Base-by-base conservation (phyloP, 2,329 filamentous ascomycete genomes). In the Chaetomium sp. region DNA sequence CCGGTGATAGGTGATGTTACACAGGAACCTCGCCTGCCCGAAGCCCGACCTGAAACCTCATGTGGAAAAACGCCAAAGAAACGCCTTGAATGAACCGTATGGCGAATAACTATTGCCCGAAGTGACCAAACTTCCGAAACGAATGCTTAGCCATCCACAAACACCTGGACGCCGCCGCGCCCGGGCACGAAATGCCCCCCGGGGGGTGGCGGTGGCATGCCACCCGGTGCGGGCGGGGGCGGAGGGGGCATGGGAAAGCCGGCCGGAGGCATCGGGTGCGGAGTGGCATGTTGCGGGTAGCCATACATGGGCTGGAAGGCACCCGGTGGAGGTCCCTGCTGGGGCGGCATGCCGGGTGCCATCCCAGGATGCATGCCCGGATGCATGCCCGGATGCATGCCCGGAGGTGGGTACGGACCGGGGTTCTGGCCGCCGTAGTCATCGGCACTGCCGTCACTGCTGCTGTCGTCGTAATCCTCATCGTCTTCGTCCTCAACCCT, bases 301-400 rank as follows among this genome's bases (percentile, higher is more conserved):
- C 67, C 62, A 50, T 63, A 65, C 16, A 49, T 29, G 25, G 64
- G 64, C 60, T 65, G 67, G 53, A 65, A 65, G 12, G 65, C 60
- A 19, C 60, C 65, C 10, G 65, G 65, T 4, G 63, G 63, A 21
- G 62, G 62, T 2, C 56, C 57, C 29, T 53, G 62, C 8, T 27
- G 56, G 10, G 62, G 53, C 4, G 42, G 42, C 42, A 50, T 33
- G 23, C 56, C 51, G 35, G 51, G 47, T 35, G 38, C 55, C 58
- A 62, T 65, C 0, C 54, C 58, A 3, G 63, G 63, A n/a, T 58
- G 58, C 25, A 54, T 53, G 3, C 29, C 33, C 4, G 57, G 45
- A 25, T 54, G 27, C 51, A 27, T 23, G 19, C 8, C 9, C 10
- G 63, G 63, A 19, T 55, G 47, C 51, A 27, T 23, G 19, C 8